Evolutionary conservation across 1,139 yeast genomes (phyloP), one percentile per base, ranked within the genome.

Genomic region (Geotrichum histeridarum): DNA sequence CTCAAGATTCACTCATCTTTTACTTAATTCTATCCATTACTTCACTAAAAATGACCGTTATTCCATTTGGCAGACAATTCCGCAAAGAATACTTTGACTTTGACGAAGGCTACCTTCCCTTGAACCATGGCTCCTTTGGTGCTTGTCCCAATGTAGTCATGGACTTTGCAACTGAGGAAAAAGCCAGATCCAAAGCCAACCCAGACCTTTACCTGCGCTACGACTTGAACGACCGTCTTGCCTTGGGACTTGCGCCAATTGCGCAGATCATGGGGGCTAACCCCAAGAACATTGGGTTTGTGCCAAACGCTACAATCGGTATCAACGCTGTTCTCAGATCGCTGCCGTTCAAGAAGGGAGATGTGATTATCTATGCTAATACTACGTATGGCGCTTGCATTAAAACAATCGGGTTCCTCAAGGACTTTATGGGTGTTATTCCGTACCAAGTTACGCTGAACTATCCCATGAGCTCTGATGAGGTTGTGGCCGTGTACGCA

Each of bases 281-380:
- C 52, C 50, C 56, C 12, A 70, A 69, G 48, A 72, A 74, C 60
- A 61, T 82, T 55, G 84, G 79, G 0, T 66, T 82, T 38, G 78
- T 78, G 1, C 68, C 73, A 11, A 84, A 84, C 63, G 86, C 89
- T 3, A 82, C 89, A 3, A 70, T 77, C 5, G 88, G 83, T 1
- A 75, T 81, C 49, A 83, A 84, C 64, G 71, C 82, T 0, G 76
- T 84, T 1, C 70, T 84, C 54, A 70, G 88, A 58, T 78, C 84
- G 41, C 73, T 70, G 48, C 79, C 80, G 1, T 80, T 82, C 63
- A 53, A 68, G 8, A 69, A 73, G 51, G 83, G 82, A n/a, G 90
- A 84, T 62, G 76, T 73, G 51, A 70, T 84, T 27, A 70, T 82
- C 17, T 66, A 77, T 37, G 75, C 77, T 51, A 72, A 76, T 41